Base-by-base conservation (phyloP, 139 green algal genomes). In the Microglena sp. region DNA sequence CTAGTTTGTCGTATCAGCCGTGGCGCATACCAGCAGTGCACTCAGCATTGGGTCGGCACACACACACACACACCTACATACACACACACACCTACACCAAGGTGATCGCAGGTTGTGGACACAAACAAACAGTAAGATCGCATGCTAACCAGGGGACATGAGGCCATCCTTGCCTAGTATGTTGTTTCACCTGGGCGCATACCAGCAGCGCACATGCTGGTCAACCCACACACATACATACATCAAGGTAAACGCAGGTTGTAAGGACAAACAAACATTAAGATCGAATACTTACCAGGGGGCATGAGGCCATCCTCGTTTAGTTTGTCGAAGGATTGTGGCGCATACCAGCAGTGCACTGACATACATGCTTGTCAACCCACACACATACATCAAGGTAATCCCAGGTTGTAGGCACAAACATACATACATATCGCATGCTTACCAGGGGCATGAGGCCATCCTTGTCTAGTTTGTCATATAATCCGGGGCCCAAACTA, bases 401-500 rank as follows among this genome's bases (percentile, higher is more conserved):
- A n/a, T n/a, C n/a, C n/a, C n/a, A n/a, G n/a, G n/a, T n/a, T n/a
- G n/a, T n/a, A n/a, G n/a, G n/a, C n/a, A n/a, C 15, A 50, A 50
- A 24, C 15, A 50, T 50, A 50, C 11, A 50, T 15, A 15, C 11
- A 11, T 24, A 50, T 11, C 40, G 18, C 31, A 28, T 18, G 31
- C 53, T 28, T 60, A 29, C 18, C 1, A 7, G 89, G 89, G 4
- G 87, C 18, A 85, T 83, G 35, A 99, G 82, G 34, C 94, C 94
- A 68, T 98, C 94, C 8, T 95, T 86, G 62, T 99, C 94, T 34
- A 99, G 82, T 84, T 99, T 99, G 76, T 97, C 92, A 75, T 99
- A 99, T 7, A 84, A 92, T 69, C 89, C 93, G 92, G 77, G 82
- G 34, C 82, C 75, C 72, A 91, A 84, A 60, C 78, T 80, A 32